Conservation (phyloP, 345 rosid genomes). For the Pistacia vera region DNA sequence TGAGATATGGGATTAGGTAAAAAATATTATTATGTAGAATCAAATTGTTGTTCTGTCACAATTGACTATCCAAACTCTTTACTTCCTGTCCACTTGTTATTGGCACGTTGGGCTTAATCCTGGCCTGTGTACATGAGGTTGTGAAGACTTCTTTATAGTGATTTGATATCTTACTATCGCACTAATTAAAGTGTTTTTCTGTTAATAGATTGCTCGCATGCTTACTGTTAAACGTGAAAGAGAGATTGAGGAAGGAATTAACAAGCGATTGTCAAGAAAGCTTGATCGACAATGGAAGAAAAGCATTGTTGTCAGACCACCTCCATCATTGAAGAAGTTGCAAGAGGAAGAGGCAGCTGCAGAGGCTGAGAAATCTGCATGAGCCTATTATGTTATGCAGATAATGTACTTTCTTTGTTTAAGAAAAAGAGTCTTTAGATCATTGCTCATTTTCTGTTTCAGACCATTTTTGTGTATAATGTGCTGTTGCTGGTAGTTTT, state of each 20-base stretch:
- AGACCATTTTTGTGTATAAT: slow-evolving; percentile 19
- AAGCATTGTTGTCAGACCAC: slow-evolving; percentile 79
- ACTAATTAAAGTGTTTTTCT: slow-evolving; percentile 6
- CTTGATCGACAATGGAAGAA: slow-evolving; percentile 89
- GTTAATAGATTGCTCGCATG: slow-evolving; percentile 69
- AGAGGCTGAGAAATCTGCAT: slow-evolving; percentile 70
- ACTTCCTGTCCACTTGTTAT: background rate
- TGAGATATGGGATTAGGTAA: background rate
- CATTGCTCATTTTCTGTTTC: background rate
- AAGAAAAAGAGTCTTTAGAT: background rate
- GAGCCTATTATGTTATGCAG: slow-evolving; percentile 22
- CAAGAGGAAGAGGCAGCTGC: slow-evolving; percentile 85
- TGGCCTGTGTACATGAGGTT: background rate
- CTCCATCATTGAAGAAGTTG: slow-evolving; percentile 75
- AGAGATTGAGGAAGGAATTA: slow-evolving; percentile 86
- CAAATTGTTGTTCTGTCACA: background rate
- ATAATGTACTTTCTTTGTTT: slow-evolving; percentile 4
- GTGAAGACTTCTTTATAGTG: background rate
- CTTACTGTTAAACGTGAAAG: slow-evolving; percentile 87
- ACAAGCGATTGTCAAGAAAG: slow-evolving; percentile 89
- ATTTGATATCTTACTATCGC: background rate
- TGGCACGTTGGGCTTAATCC: background rate
- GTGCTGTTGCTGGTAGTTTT: background rate
- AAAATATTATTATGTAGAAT: background rate
- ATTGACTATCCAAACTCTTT: background rate